Base-by-base conservation (phyloP, 768 basidiomycete species). In the Glaciozyma martinii region DNA sequence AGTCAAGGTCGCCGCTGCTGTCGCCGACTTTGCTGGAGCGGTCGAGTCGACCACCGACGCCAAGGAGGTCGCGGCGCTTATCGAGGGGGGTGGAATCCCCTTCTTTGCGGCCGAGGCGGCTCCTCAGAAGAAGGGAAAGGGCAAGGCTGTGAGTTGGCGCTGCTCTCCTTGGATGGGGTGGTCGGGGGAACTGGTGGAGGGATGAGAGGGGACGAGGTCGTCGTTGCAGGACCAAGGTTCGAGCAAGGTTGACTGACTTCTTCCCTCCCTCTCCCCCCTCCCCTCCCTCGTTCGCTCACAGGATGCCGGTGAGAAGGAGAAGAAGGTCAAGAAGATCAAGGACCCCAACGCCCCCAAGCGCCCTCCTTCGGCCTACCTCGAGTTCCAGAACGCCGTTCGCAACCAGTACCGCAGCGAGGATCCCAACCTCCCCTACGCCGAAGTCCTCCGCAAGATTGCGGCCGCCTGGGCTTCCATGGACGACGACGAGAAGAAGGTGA, bases 261-360 rank as follows among this genome's bases (percentile, higher is more conserved):
- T 40, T 33, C 33, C 33, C 37, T 40, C 19, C 46, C 46, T 18
- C 46, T 25, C 21, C 21, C 19, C 46, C n/a, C 46, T 21, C n/a
- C 16, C 4, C 44, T 15, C 44, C 19, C 46, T 47, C 46, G n/a
- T 8, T 21, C 46, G 21, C 32, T 54, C 65, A 18, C 68, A 62
- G 25, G 73, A 67, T 23, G 70, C 60, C 32, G 70, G 75, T 55
- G 52, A 25, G 37, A 58, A 60, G 47, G 80, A 80, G 74, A 86
- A 84, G 75, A 70, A 66, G 71, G 79, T 79, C 63, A 90, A 86
- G 77, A 86, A 86, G 71, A 80, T 73, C 47, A 85, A 86, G 76
- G 93, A 98, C 73, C 91, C 92, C 25, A 87, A 92, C 76, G 91
- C 91, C 63, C 94, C 94, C 40, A 95, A 93, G 76, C 86, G 90